Percentiles rank a stretch among this genome's conserved stretches.
Evolutionary conservation across 805 yeast genomes (phyloP).

Genomic region (Groenewaldozyma tartarivorans): DNA sequence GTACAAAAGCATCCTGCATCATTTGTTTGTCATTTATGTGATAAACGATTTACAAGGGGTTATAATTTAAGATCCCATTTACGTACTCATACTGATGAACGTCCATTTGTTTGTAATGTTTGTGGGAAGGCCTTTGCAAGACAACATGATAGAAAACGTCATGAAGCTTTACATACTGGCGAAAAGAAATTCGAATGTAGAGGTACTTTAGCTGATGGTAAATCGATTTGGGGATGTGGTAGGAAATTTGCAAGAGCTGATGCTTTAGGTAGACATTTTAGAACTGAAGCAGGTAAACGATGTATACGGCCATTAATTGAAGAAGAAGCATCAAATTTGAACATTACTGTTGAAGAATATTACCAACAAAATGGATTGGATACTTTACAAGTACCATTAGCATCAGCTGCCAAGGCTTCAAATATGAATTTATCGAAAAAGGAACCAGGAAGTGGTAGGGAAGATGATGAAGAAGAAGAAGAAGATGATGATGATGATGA

Average conservation of each 20-base stretch:
- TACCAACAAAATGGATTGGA: neutral
- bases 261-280: constrained; percentile 65
- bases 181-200: constrained; percentile 60
- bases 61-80: constrained; percentile 87
- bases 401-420: neutral
- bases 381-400: neutral
- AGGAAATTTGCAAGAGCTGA: constrained; percentile 67
- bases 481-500: neutral
- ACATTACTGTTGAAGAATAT: neutral
- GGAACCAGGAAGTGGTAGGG: neutral
- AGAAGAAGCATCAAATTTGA: constrained; percentile 31
- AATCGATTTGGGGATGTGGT: constrained; percentile 66
- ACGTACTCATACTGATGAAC: constrained; percentile 72
- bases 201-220: constrained; percentile 48
- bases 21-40: constrained; percentile 73
- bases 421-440: constrained; percentile 2
- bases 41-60: constrained; percentile 81
- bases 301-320: constrained; percentile 59
- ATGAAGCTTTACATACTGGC: constrained; percentile 67
- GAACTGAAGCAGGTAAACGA: constrained; percentile 64
- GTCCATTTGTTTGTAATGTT: constrained; percentile 56
- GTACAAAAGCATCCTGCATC: constrained; percentile 64
- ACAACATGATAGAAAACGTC: constrained; percentile 67
- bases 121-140: constrained; percentile 68
- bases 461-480: neutral